phyloP scores from a whole-genome alignment of 2,329 filamentous ascomycete genomes.

The Thermothelomyces thermophilus region DNA sequence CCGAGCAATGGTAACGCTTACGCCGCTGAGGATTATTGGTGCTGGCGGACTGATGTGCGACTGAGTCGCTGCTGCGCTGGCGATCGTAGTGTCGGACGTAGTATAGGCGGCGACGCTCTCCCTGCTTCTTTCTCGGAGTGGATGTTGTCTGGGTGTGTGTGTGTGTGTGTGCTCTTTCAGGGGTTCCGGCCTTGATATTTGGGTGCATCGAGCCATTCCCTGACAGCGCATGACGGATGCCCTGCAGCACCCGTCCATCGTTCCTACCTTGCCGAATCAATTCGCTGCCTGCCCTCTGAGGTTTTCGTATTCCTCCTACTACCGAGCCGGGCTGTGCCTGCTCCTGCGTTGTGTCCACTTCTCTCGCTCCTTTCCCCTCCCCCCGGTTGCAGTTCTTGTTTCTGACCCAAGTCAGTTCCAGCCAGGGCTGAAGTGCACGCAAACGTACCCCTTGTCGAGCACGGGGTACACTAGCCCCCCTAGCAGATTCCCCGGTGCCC shows the following conservation, averaged over 20 bases:
- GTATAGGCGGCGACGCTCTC: background rate
- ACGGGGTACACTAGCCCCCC: slow-evolving; percentile 2
- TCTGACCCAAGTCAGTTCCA: slow-evolving; percentile 5
- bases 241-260: slow-evolving; percentile 6
- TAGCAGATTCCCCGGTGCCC: slow-evolving; percentile 2
- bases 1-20: background rate
- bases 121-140: no score
- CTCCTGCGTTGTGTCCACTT: slow-evolving; percentile 11
- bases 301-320: background rate
- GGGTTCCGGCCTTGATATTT: no score
- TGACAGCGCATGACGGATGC: slow-evolving; percentile 10
- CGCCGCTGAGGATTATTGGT: background rate
- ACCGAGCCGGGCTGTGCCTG: slow-evolving; percentile 18
- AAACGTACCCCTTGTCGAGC: slow-evolving; percentile 9
- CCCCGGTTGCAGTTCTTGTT: slow-evolving; percentile 1
- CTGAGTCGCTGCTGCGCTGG: slow-evolving; percentile 7
- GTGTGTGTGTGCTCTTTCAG: no score
- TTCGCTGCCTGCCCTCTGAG: background rate
- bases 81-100: slow-evolving; percentile 12
- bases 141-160: no score
- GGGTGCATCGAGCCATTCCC: no score
- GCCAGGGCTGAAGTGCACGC: background rate
- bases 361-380: slow-evolving; percentile 3
- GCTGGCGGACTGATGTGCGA: slow-evolving; percentile 16
- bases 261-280: background rate